phyloP scores from a whole-genome alignment of 768 basidiomycete species.

The Russula earlei region DNA sequence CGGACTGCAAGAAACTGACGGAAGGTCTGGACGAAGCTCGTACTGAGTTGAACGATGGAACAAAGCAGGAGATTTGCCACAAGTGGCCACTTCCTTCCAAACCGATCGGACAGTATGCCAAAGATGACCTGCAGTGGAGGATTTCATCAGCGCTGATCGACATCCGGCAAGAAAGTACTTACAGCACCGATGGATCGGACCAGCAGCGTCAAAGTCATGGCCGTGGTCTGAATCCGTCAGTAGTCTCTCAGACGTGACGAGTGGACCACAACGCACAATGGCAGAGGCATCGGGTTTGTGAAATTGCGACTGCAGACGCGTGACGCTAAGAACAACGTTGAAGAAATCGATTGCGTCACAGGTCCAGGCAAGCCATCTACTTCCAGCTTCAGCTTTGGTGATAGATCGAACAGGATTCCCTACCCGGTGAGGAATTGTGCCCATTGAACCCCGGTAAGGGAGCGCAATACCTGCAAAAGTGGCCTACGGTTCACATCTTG shows the following conservation, averaged over 20 bases:
- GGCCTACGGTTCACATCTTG: constrained; percentile 22
- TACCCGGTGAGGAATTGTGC: constrained; percentile 49
- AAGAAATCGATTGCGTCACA: constrained; percentile 86
- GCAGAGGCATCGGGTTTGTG: constrained; percentile 27
- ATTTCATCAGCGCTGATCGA: neutral
- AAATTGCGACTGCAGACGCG: constrained; percentile 41
- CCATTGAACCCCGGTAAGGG: constrained; percentile 41
- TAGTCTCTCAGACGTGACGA: neutral
- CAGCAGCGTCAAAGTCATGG: constrained; percentile 89
- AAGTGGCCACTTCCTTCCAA: constrained; percentile 90
- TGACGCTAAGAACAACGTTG: constrained; percentile 54
- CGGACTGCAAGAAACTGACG: constrained; percentile 72
- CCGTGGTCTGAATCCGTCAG: constrained; percentile 41
- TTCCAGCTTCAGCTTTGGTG: neutral
- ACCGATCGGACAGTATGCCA: constrained; percentile 80
- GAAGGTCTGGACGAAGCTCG: constrained; percentile 74
- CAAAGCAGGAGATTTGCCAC: constrained; percentile 67
- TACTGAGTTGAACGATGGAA: constrained; percentile 63
- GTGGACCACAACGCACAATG: constrained; percentile 31
- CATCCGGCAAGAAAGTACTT: constrained; percentile 17
- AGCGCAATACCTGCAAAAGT: constrained; percentile 31
- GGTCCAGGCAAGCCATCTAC: constrained; percentile 78
- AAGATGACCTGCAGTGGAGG: constrained; percentile 44
- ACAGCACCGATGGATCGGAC: constrained; percentile 76
- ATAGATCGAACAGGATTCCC: neutral